Conservation (phyloP, 2,329 filamentous ascomycete species). For the Alternaria rosae region DNA sequence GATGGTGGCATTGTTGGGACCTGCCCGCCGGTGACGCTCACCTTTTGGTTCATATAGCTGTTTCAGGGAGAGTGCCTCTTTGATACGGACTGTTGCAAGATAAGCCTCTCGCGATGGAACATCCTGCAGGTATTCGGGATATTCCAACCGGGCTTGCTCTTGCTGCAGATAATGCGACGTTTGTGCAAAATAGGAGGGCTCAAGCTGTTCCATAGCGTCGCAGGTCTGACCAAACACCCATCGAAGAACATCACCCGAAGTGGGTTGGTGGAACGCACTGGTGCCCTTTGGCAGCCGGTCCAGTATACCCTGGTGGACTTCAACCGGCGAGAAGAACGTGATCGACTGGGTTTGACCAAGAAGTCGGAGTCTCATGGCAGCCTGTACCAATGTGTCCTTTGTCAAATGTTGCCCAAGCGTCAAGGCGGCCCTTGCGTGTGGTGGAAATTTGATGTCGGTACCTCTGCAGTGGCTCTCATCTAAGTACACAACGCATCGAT, state of each 20-base stretch:
- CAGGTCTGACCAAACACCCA: slow-evolving; percentile 74
- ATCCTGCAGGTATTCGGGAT: slow-evolving; percentile 54
- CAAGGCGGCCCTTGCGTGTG: slow-evolving; percentile 58
- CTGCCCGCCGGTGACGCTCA: slow-evolving; percentile 5
- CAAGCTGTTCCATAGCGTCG: slow-evolving; percentile 64
- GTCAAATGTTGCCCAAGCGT: slow-evolving; percentile 65
- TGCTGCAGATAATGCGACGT: slow-evolving; percentile 68
- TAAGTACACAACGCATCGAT: slow-evolving; percentile 64
- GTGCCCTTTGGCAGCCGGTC: slow-evolving; percentile 28
- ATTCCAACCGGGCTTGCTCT: slow-evolving; percentile 56
- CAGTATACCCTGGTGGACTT: slow-evolving; percentile 68
- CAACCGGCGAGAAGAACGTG: slow-evolving; percentile 62
- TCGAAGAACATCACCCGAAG: slow-evolving; percentile 62
- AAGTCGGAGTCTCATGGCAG: slow-evolving; percentile 71
- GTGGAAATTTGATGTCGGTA: slow-evolving; percentile 65
- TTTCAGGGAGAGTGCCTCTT: slow-evolving; percentile 65
- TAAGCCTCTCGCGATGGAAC: slow-evolving; percentile 46
- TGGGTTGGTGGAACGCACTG: slow-evolving; percentile 25
- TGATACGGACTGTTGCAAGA: slow-evolving; percentile 56
- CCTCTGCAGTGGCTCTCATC: slow-evolving; percentile 69
- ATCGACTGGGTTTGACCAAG: slow-evolving; percentile 65
- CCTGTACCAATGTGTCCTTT: slow-evolving; percentile 70
- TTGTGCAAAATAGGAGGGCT: slow-evolving; percentile 66
- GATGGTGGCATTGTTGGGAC: slow-evolving; percentile 4
- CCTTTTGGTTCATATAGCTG: slow-evolving; percentile 62